Evolutionary conservation across 208 protist genomes (phyloP).

Genomic region (Crithidia brevicula): DNA sequence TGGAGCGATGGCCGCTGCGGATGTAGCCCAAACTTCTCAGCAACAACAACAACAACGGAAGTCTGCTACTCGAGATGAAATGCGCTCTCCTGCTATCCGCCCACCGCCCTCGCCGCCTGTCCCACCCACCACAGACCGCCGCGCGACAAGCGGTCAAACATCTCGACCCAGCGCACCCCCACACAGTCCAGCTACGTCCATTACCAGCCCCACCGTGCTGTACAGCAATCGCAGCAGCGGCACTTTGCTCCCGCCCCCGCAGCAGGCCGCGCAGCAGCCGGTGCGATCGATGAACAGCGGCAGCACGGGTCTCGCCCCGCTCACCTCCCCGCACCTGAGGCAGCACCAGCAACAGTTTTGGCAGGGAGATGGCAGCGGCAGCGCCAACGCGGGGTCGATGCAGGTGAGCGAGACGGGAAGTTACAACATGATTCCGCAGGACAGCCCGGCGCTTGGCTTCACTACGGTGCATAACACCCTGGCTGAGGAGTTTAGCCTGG

Average conservation of each 20-base stretch:
- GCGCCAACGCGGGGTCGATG: conserved; percentile 21
- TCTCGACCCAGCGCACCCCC: neutral
- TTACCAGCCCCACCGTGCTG: conserved; percentile 4
- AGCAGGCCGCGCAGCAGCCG: neutral
- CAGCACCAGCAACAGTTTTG: conserved; percentile 6
- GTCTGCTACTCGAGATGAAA: neutral
- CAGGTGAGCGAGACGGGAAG: neutral
- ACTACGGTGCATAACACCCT: conserved; percentile 58
- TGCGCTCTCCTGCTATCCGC: conserved; percentile 4
- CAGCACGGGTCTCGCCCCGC: conserved; percentile 2
- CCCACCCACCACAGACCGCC: neutral
- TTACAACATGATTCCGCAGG: conserved; percentile 16
- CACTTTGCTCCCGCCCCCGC: neutral
- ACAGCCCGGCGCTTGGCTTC: conserved; percentile 59
- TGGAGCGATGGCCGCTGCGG: too few species aligned
- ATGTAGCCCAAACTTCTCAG: too few species aligned
- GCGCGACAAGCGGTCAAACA: neutral
- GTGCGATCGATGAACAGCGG: too few species aligned
- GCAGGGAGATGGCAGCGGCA: neutral
- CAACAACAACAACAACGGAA: neutral
- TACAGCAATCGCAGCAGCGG: conserved; percentile 31
- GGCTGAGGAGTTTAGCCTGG: conserved; percentile 68
- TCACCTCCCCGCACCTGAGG: conserved; percentile 14
- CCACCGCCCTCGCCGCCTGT: neutral
- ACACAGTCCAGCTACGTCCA: neutral